These are phyloP conservation scores for Ottelia alismoides DNA, from an alignment of 106 monocot species.

Conservation along the genomic window DNA sequence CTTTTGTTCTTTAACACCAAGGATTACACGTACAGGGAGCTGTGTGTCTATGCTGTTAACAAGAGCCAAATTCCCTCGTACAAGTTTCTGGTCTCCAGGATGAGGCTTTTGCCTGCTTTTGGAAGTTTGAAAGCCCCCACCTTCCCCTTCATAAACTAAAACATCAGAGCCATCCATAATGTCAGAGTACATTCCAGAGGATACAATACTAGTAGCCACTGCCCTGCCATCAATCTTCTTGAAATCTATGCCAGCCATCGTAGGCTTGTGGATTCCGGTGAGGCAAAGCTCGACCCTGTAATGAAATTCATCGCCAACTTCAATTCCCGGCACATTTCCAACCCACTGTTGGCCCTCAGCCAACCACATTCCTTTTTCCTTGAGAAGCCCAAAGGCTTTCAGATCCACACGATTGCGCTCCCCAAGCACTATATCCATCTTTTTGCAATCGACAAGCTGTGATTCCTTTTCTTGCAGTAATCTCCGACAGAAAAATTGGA, in stretches of 20 bases:
- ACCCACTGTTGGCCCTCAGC: not conserved
- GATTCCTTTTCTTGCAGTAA: not conserved
- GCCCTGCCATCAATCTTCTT: not conserved
- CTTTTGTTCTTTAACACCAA: not conserved
- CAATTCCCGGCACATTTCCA: not conserved
- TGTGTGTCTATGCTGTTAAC: not conserved
- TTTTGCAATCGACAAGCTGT: not conserved
- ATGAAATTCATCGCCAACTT: constrained; percentile 2
- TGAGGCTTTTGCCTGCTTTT: not conserved
- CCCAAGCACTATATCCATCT: too few relatives aligned
- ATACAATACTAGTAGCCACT: constrained; percentile 3
- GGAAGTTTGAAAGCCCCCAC: not conserved
- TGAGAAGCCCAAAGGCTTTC: not conserved
- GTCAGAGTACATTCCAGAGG: not conserved
- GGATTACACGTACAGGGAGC: constrained; percentile 6
- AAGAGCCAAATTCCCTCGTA: not conserved
- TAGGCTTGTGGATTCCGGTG: not conserved
- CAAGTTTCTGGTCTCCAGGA: constrained; percentile 1
- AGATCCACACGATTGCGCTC: not conserved
- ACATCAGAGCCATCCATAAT: not conserved
- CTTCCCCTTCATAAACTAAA: constrained; percentile 3
- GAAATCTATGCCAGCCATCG: not conserved
- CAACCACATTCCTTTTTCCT: not conserved
- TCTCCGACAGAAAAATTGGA: not conserved
- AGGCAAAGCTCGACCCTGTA: constrained; percentile 3